Base-by-base conservation (phyloP, 495 filamentous ascomycete species). In the Bryoglossum gracile region DNA sequence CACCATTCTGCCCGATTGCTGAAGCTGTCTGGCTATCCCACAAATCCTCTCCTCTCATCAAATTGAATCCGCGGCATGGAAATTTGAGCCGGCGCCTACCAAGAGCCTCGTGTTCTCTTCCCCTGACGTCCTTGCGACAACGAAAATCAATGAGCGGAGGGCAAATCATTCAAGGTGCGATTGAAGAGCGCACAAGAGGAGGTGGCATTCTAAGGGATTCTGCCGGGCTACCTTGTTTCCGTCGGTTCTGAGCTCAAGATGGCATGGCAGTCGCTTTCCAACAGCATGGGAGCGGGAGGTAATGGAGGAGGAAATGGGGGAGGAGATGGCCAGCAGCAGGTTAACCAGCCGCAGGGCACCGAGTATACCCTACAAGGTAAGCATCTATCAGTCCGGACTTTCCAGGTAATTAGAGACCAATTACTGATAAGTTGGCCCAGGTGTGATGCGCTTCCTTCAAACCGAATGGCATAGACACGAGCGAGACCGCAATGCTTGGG, bases 391-490 rank as follows among this genome's bases (percentile, higher is more conserved):
- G n/a, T n/a, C 37, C 13, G 25, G 23, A 22, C 33, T 17, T 50
- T 46, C 46, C 46, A 46, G 4, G 25, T 9, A 45, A 43, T 45
- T 38, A 9, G 14, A 25, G 9, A 5, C 6, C 22, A 5, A 36
- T 17, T 40, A 14, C 22, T 55, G 36, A 38, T 50, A 10, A 34
- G 4, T 18, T 36, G 13, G 34, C 36, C 28, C 56, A 97, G 91
- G 92, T 61, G 92, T 99, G 28, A 99, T 99, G 92, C 89, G 92
- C 64, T 97, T 97, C 65, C 81, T 99, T 26, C 94, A 97, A 71
- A 91, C 90, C 28, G 92, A 99, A 78, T 97, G 92, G 92, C 94
- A 99, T 66, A 83, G 87, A 54, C 91, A 97, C 61, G 92, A 99
- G 65, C 86, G 92, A 68, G 94, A 95, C 59, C 84, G 94, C 58